Percentiles rank a stretch among this genome's conserved stretches.
These are phyloP conservation scores for Botryotinia globosa DNA, from an alignment of 2,329 filamentous ascomycete genomes.

Conservation along the genomic window DNA sequence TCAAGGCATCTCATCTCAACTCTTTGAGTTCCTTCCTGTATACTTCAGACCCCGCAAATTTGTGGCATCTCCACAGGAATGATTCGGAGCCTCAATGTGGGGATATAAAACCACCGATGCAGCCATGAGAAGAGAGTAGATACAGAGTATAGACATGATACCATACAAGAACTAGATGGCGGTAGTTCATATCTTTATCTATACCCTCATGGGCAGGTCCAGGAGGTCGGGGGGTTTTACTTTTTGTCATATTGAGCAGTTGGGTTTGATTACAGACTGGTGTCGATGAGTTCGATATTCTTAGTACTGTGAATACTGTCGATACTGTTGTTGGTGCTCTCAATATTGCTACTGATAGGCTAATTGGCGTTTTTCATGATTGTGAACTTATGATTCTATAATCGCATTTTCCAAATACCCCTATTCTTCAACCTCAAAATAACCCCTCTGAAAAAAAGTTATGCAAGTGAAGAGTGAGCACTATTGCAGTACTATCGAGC, in stretches of 20 bases:
- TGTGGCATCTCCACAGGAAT: neutral
- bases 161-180: too few species aligned
- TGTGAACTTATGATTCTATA: accelerated
- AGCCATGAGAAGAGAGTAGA: neutral
- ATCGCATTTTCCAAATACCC: neutral
- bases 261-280: neutral
- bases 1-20: too few species aligned
- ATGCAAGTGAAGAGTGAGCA: too few species aligned
- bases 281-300: accelerated
- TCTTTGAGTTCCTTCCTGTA: too few species aligned
- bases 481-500: neutral
- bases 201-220: neutral
- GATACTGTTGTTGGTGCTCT: neutral
- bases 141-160: neutral
- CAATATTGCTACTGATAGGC: neutral
- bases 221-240: accelerated
- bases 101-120: neutral
- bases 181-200: neutral
- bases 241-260: neutral
- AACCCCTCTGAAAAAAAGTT: too few species aligned
- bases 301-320: neutral
- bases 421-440: neutral
- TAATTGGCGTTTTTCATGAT: neutral
- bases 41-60: neutral
- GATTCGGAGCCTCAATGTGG: neutral